A percentile compares a stretch with the other conserved stretches of the same genome.
Conservation (phyloP, 129 eudicot genomes). For the Flaveria linearis region DNA sequence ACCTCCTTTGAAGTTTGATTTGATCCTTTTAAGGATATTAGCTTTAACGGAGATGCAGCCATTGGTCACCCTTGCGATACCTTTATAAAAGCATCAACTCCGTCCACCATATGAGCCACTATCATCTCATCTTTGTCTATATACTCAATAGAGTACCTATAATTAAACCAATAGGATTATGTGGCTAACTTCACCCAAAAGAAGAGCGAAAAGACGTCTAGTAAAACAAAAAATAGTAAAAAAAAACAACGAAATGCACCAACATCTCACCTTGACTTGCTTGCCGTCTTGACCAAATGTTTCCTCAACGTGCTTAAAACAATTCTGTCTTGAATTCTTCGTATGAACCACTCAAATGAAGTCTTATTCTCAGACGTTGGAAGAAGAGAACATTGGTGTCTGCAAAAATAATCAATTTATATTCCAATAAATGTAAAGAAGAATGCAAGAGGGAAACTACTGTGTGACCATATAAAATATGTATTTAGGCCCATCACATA, state of each 20-base stretch:
- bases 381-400: slow-evolving; percentile 49
- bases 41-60: slow-evolving; percentile 45
- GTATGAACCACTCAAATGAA: slow-evolving; percentile 70
- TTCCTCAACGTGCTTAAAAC: slow-evolving; percentile 60
- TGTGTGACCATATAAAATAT: background rate
- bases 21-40: slow-evolving; percentile 65
- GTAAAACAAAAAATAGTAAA: background rate
- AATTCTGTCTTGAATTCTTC: slow-evolving; percentile 76
- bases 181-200: background rate
- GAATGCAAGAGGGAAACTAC: slow-evolving; percentile 3
- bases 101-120: slow-evolving; percentile 80
- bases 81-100: slow-evolving; percentile 82
- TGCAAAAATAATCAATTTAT: slow-evolving; percentile 36
- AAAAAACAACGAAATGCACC: background rate
- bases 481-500: background rate
- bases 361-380: slow-evolving; percentile 48
- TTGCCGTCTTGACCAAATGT: slow-evolving; percentile 62
- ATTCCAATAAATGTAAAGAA: slow-evolving; percentile 3
- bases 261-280: slow-evolving; percentile 66
- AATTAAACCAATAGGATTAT: slow-evolving; percentile 13
- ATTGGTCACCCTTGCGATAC: slow-evolving; percentile 85
- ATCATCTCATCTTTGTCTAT: slow-evolving; percentile 76
- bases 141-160: slow-evolving; percentile 78
- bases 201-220: background rate
- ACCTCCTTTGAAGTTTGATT: slow-evolving; percentile 63